A percentile compares a stretch with the other conserved stretches of the same genome.
Evolutionary conservation across 139 green algal species (phyloP).

Genomic region (Chlorella sp.): DNA sequence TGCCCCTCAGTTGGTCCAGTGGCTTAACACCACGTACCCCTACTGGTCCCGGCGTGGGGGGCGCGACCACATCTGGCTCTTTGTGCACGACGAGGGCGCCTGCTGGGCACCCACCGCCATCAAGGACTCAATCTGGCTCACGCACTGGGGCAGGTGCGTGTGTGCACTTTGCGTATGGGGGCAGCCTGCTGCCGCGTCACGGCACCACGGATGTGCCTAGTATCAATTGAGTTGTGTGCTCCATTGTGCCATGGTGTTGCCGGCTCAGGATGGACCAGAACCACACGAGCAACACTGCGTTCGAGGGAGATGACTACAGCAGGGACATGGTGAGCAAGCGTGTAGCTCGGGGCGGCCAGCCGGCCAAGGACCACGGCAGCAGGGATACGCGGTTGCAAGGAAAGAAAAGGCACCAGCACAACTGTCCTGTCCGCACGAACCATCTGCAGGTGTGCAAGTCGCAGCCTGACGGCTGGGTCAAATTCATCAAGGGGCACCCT

Average conservation of each 20-base stretch:
- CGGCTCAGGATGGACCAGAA: constrained; percentile 17
- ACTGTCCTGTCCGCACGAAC: too few species aligned
- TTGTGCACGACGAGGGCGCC: constrained; percentile 50
- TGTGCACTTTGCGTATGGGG: too few species aligned
- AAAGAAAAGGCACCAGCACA: too few species aligned
- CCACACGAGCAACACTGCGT: constrained; percentile 37
- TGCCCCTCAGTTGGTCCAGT: constrained; percentile 19
- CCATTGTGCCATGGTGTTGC: too few species aligned
- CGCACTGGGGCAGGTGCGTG: constrained; percentile 41
- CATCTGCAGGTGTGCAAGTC: neutral
- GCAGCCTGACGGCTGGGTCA: constrained; percentile 25
- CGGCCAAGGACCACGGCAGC: too few species aligned
- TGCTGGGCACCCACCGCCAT: constrained; percentile 45
- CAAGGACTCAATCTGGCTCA: constrained; percentile 35
- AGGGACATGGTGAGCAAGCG: too few species aligned
- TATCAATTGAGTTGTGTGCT: too few species aligned
- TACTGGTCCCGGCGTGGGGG: constrained; percentile 39
- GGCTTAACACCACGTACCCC: constrained; percentile 42
- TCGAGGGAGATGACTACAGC: constrained; percentile 30
- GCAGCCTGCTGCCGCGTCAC: too few species aligned
- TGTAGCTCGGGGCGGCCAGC: too few species aligned
- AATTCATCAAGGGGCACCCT: constrained; percentile 22
- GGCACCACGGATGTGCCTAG: neutral
- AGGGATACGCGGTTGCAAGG: too few species aligned
- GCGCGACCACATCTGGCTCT: constrained; percentile 57